Conservation (phyloP, 768 basidiomycete genomes). For the Pleurotus tuber-regium region DNA sequence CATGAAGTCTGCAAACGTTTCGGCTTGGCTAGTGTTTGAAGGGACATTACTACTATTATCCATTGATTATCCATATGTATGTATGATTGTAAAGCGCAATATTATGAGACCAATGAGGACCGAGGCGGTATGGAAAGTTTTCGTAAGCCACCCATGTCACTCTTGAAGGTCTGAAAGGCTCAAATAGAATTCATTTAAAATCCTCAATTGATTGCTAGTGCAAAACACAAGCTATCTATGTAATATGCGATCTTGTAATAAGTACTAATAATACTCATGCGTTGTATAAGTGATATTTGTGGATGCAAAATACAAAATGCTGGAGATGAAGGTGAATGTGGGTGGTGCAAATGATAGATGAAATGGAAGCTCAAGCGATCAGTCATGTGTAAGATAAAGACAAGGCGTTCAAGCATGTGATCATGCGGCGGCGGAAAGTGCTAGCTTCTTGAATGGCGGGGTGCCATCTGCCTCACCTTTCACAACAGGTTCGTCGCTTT, state of each 20-base stretch:
- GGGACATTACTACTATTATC: too few species aligned
- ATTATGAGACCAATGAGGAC: too few species aligned
- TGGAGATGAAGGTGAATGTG: neutral
- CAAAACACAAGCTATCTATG: neutral
- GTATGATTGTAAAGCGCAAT: too few species aligned
- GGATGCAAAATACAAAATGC: neutral
- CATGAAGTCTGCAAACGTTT: too few species aligned
- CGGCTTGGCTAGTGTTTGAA: too few species aligned
- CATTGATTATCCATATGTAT: slow-evolving; percentile 14
- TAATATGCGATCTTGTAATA: neutral
- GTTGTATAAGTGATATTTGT: neutral
- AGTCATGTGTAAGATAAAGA: neutral
- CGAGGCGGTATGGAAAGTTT: too few species aligned
- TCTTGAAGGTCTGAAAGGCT: too few species aligned
- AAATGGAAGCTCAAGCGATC: slow-evolving; percentile 13
- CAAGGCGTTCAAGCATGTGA: too few species aligned
- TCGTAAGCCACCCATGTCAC: too few species aligned
- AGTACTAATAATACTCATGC: slow-evolving; percentile 9
- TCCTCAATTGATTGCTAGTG: slow-evolving; percentile 1
- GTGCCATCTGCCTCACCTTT: slow-evolving; percentile 43
- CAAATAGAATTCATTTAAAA: too few species aligned
- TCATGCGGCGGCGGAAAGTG: slow-evolving; percentile 33
- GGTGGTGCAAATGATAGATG: neutral
- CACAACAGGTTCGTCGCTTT: slow-evolving; percentile 41
- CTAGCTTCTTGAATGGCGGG: slow-evolving; percentile 69